Evolutionary conservation across 2,329 filamentous ascomycete genomes (phyloP).

Genomic region (Alternaria conjuncta): DNA sequence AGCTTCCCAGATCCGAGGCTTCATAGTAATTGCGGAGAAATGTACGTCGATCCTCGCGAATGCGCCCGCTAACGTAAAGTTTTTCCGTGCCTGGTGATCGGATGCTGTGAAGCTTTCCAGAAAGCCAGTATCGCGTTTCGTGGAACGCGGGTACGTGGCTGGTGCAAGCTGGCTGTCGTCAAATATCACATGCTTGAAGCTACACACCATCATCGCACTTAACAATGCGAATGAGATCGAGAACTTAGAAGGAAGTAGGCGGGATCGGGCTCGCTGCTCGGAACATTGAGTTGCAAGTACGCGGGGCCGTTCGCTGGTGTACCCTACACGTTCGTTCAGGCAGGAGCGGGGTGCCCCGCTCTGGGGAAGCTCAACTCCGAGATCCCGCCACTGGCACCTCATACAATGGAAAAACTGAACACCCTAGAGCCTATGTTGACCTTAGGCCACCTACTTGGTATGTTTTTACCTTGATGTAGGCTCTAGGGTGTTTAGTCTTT

Average conservation of each 20-base stretch:
- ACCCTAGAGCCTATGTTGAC: background rate
- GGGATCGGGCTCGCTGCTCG: background rate
- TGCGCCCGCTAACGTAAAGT: background rate
- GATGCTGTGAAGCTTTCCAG: background rate
- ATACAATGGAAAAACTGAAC: background rate
- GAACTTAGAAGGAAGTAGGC: background rate
- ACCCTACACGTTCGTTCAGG: background rate
- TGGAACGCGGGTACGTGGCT: background rate
- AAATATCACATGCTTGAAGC: background rate
- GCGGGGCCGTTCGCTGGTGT: background rate
- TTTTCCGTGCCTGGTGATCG: background rate
- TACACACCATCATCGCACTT: background rate
- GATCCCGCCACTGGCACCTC: too few relatives aligned
- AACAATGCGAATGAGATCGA: background rate
- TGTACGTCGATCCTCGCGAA: background rate
- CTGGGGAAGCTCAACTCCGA: background rate
- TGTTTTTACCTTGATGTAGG: too few relatives aligned
- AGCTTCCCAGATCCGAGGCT: background rate
- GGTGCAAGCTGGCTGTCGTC: background rate
- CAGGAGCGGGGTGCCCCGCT: background rate
- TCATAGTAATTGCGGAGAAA: background rate
- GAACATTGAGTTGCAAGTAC: background rate
- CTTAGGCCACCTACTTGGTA: too few relatives aligned
- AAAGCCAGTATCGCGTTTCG: background rate
- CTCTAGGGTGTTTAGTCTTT: background rate